Conservation (phyloP, 1,284 basidiomycete species). For the Ganoderma boninense region DNA sequence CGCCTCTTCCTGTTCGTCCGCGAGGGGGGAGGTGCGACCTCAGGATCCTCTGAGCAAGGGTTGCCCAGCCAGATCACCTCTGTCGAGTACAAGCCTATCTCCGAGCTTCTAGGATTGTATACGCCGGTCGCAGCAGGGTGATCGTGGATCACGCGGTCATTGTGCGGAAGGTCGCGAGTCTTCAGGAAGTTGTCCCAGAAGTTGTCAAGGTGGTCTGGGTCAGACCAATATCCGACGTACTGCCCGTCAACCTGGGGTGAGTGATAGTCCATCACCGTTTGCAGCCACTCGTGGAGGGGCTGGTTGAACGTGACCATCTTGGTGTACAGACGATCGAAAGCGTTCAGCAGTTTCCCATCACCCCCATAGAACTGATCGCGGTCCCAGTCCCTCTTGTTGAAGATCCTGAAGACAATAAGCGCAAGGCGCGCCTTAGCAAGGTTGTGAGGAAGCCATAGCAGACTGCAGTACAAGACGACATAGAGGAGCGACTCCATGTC, state of each 20-base stretch:
- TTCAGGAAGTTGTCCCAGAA: slow-evolving; percentile 17
- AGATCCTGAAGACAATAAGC: background rate
- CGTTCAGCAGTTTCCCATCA: slow-evolving; percentile 8
- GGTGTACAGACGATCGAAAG: slow-evolving; percentile 3
- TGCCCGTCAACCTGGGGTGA: background rate
- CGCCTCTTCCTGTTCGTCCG: background rate
- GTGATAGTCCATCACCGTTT: slow-evolving; percentile 21
- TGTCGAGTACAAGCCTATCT: background rate
- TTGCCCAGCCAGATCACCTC: background rate
- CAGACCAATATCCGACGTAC: slow-evolving; percentile 5
- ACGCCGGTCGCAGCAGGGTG: slow-evolving; percentile 2
- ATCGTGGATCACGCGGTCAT: slow-evolving; percentile 3
- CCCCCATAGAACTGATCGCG: slow-evolving; percentile 2
- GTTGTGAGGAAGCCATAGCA: slow-evolving; percentile 20
- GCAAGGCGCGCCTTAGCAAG: background rate
- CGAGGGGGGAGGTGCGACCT: background rate
- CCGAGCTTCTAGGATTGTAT: background rate
- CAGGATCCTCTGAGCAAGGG: background rate
- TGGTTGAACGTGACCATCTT: background rate
- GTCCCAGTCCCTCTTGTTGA: background rate
- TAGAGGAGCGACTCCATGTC: slow-evolving; percentile 30
- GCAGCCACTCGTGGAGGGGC: slow-evolving; percentile 16
- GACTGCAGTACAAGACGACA: slow-evolving; percentile 24
- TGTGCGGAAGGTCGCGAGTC: background rate
- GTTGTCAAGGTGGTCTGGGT: slow-evolving; percentile 12